Percentiles rank a stretch among this genome's conserved stretches.
Conservation (phyloP, 192 early-diverging fungal species). For the Backusella macrospora region DNA sequence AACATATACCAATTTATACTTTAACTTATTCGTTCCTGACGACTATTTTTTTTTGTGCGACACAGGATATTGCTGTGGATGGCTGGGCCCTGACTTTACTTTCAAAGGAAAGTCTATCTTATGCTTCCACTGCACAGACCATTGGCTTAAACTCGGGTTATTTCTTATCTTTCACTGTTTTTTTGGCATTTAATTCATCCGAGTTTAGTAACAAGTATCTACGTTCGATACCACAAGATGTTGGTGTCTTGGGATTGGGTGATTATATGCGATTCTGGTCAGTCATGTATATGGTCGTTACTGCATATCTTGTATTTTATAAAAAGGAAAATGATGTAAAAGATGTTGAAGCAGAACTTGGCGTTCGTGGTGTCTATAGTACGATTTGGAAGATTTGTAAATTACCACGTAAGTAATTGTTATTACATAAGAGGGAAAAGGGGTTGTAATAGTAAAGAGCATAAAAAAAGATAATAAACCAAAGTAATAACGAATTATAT, state of each 20-base stretch:
- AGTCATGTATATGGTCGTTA: constrained; percentile 84
- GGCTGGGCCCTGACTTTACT: constrained; percentile 95
- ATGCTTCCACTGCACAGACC: constrained; percentile 95
- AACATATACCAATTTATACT: constrained; percentile 60
- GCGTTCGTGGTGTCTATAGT: constrained; percentile 72
- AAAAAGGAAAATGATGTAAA: constrained; percentile 63
- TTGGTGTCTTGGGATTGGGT: constrained; percentile 82
- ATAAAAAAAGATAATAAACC: neutral
- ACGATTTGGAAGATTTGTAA: constrained; percentile 89
- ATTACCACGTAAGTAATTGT: constrained; percentile 62
- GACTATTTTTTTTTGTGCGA: constrained; percentile 93
- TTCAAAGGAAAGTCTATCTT: constrained; percentile 88
- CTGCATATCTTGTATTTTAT: constrained; percentile 76
- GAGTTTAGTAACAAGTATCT: constrained; percentile 97
- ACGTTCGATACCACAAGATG: constrained; percentile 62
- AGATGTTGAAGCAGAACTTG: constrained; percentile 57
- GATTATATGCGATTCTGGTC: constrained; percentile 94
- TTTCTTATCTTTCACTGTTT: constrained; percentile 95
- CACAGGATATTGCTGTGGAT: constrained; percentile 82
- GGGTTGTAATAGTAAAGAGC: neutral
- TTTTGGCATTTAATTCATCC: constrained; percentile 91
- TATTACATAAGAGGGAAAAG: neutral
- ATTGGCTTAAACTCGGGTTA: constrained; percentile 96
- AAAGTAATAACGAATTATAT: neutral
- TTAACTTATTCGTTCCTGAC: constrained; percentile 79